Percentiles rank a stretch among this genome's conserved stretches.
phyloP scores from a whole-genome alignment of 208 protist species.

The Crithidia mellificae region DNA sequence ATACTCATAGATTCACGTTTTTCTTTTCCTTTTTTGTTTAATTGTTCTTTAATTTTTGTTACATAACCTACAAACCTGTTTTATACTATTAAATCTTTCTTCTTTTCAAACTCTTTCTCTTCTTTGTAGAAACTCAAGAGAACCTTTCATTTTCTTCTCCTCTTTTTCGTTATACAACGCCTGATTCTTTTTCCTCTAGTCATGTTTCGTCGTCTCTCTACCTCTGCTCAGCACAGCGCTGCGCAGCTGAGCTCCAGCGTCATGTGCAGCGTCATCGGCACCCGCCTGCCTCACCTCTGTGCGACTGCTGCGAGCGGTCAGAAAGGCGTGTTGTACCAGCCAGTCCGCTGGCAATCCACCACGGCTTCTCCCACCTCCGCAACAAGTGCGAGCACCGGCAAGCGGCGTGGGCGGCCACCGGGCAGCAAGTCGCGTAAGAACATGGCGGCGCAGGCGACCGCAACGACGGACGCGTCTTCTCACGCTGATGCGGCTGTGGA shows the following conservation, averaged over 20 bases:
- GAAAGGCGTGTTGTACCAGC: neutral
- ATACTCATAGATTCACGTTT: slow-evolving; percentile 21
- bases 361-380: neutral
- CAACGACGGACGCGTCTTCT: neutral
- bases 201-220: slow-evolving; percentile 26
- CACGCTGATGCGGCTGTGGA: slow-evolving; percentile 8
- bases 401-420: slow-evolving; percentile 22
- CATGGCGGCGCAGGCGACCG: neutral
- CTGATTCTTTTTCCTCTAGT: too few species aligned
- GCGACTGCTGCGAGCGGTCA: neutral
- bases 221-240: slow-evolving; percentile 6
- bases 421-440: slow-evolving; percentile 17
- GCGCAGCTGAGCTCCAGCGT: slow-evolving; percentile 7
- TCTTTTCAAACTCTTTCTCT: neutral
- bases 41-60: too few species aligned
- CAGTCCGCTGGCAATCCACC: slow-evolving; percentile 26
- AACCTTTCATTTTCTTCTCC: slow-evolving; percentile 23
- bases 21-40: slow-evolving; percentile 10
- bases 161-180: too few species aligned
- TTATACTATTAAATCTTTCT: neutral
- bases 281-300: neutral
- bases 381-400: neutral
- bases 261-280: neutral
- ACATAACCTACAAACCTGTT: too few species aligned
- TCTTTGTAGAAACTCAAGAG: neutral